Evolutionary conservation across 2,329 filamentous ascomycete genomes (phyloP), one percentile per base, ranked within the genome.

Genomic region (Colletotrichum sp.): DNA sequence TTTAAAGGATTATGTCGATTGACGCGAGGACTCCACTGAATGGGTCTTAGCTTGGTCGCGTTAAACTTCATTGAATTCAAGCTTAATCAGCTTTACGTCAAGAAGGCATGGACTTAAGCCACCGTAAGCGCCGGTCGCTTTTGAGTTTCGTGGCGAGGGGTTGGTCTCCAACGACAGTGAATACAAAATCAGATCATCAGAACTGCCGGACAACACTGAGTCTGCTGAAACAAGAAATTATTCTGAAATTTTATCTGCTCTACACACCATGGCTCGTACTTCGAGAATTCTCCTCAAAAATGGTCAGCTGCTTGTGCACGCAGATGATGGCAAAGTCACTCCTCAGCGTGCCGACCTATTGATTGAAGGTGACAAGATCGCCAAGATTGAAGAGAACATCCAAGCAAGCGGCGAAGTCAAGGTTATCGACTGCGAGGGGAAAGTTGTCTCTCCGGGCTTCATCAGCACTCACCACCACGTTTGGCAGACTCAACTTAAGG

Each of bases 401-500:
- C 79, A 82, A 34, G 12, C 7, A 13, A 84, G 81, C 72, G 79
- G 81, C 21, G 79, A 80, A 2, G 32, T 63, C 1, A 76, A 81
- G 32, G 74, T 87, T 5, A 81, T 89, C 30, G 84, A 89, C 75
- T 87, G 84, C 64, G 79, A 79, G 0, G 81, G 79, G 77, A 86
- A 84, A 74, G 81, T 87, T 26, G 78, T 87, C 48, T 84, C 81
- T 3, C 85, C 86, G 0, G 86, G 86, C 3, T 87, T 87, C 77
- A 80, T 87, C 63, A 85, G 87, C 77, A 86, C 85, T 2, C 86
- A 87, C 66, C 83, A 85, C 60, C 87, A 89, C 79, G 78, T 87
- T 9, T 89, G 87, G 87, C 86, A 88, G 77, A 79, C 81, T n/a
- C 78, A 79, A 48, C 77, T 82, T 55, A 83, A 84, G 69, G 80